phyloP scores from a whole-genome alignment of 495 filamentous ascomycete species.

The Viridothelium virens region DNA sequence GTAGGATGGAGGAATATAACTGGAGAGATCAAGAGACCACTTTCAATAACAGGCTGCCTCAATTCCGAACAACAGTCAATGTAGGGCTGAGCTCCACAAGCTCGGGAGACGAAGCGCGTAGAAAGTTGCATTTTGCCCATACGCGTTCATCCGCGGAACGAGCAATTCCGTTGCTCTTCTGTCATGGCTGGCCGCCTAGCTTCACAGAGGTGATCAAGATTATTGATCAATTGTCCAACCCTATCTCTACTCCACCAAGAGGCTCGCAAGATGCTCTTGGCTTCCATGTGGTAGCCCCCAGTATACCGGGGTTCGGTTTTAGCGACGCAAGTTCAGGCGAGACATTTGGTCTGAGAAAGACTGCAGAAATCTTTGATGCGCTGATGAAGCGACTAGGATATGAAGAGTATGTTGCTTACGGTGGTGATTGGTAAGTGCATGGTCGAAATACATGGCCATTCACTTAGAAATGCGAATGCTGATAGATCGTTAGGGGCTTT shows the following conservation, averaged over 20 bases:
- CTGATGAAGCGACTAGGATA: conserved; percentile 37
- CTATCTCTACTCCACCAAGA: conserved; percentile 20
- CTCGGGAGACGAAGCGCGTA: conserved; percentile 10
- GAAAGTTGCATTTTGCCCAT: conserved; percentile 38
- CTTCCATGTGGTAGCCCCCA: conserved; percentile 37
- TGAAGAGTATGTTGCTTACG: conserved; percentile 32
- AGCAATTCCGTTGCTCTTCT: conserved; percentile 36
- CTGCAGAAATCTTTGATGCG: conserved; percentile 30
- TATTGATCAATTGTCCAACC: conserved; percentile 32
- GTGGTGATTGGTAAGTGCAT: conserved; percentile 32
- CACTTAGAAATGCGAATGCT: background rate
- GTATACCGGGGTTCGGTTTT: conserved; percentile 38
- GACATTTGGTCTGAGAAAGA: conserved; percentile 30
- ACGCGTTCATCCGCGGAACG: conserved; percentile 26
- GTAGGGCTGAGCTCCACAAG: background rate
- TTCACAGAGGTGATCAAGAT: conserved; percentile 32
- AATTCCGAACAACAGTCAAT: conserved; percentile 50
- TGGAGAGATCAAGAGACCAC: conserved; percentile 51
- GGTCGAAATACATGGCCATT: background rate
- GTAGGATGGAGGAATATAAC: conserved; percentile 52
- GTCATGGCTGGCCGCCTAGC: conserved; percentile 34
- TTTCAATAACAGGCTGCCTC: conserved; percentile 50
- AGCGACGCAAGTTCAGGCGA: conserved; percentile 31
- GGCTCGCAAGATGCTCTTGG: conserved; percentile 18
- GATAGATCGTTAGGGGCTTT: conserved; percentile 32